Base-by-base conservation (phyloP, 2,329 filamentous ascomycete species). In the Hysterium pulicare region DNA sequence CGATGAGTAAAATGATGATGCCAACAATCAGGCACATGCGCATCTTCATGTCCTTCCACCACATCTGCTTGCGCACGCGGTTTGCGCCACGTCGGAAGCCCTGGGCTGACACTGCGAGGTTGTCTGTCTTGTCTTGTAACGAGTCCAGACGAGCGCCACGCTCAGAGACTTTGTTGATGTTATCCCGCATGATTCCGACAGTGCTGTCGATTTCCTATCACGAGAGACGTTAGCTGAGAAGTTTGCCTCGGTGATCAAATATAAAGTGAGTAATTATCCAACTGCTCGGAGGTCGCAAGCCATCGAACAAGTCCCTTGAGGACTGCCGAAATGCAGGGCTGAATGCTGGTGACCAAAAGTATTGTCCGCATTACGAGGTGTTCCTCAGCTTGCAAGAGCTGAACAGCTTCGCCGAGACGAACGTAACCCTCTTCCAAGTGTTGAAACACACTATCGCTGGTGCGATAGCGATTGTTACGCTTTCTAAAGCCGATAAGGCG, bases 41-140 rank as follows among this genome's bases (percentile, higher is more conserved):
- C 93, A 98, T 98, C 83, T 97, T 97, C 89, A 96, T 95, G 66
- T 97, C 91, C 81, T 97, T 97, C 91, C 90, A 97, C 91, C 91
- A 97, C 91, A 97, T 97, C 72, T 95, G 84, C 71, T 75, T 75
- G 70, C 93, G 84, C 58, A 98, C 91, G 60, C 89, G 79, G 77
- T 97, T 98, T 71, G 94, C 93, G 53, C 93, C 91, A 55, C 90
- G 85, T 62, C 90, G 88, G 81, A 98, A 98, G 50, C 89, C 90
- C 70, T 95, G 90, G 46, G 93, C 91, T 26, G 90, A 95, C 50
- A 85, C 82, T 47, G 90, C 90, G 55, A 98, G 79, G 72, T 95
- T 94, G 74, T 96, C 72, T 53, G 87, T 96, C 80, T 95, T 95
- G 70, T 93, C 86, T 73, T 95, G 87, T 48, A 96, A 82, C 38